phyloP scores from a whole-genome alignment of 768 basidiomycete genomes.

The Solioccasus polychromus region DNA sequence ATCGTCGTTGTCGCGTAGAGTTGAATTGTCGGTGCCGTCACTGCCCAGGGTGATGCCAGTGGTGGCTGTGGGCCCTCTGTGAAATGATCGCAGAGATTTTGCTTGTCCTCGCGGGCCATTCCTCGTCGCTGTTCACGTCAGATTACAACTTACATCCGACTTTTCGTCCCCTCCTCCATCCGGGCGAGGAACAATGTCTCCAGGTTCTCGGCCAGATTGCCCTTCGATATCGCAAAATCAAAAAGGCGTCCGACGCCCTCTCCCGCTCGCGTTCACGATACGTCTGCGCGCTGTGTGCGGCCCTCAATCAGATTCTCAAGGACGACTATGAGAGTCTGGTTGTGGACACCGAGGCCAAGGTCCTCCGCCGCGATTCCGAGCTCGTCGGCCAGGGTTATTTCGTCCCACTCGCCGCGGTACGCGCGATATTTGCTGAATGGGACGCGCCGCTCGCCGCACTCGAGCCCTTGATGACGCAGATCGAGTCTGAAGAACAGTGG shows the following conservation, averaged over 20 bases:
- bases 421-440: conserved; percentile 85
- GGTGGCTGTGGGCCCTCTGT: too few relatives aligned
- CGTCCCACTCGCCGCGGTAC: conserved; percentile 81
- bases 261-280: conserved; percentile 68
- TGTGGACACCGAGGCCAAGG: conserved; percentile 75
- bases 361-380: conserved; percentile 69
- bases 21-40: not conserved
- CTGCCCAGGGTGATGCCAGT: too few relatives aligned
- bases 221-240: conserved; percentile 70
- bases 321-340: conserved; percentile 80
- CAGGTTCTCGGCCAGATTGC: conserved; percentile 76
- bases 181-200: conserved; percentile 84
- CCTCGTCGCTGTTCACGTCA: conserved; percentile 74
- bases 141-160: conserved; percentile 60
- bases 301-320: conserved; percentile 68
- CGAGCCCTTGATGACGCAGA: conserved; percentile 56
- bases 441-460: conserved; percentile 80
- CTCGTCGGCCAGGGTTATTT: conserved; percentile 80
- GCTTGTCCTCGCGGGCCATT: conserved; percentile 82
- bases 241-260: conserved; percentile 47
- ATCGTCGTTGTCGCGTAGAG: not conserved
- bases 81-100: conserved; percentile 87
- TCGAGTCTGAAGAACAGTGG: conserved; percentile 52
- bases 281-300: conserved; percentile 73
- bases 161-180: conserved; percentile 74